Percentiles rank a stretch among this genome's conserved stretches.
These are phyloP conservation scores for Setaria italica DNA, from an alignment of 202 grass and related monocot species.

Conservation along the genomic window DNA sequence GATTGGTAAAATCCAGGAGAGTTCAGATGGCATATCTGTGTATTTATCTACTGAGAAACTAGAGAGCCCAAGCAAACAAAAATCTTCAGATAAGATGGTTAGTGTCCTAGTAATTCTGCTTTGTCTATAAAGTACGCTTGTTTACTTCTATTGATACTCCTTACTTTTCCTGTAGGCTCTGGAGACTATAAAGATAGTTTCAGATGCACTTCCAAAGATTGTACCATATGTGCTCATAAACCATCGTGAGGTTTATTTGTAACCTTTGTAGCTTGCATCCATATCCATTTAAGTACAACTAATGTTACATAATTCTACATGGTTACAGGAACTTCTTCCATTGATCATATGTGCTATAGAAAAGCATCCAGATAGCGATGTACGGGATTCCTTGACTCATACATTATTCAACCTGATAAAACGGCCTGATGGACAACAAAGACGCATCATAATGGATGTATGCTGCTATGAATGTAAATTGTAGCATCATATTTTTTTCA, in stretches of 20 bases:
- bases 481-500: slow-evolving; percentile 23
- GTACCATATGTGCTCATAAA: slow-evolving; percentile 98
- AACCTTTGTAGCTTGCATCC: slow-evolving; percentile 50
- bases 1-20: slow-evolving; percentile 52
- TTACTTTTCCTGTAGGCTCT: slow-evolving; percentile 65
- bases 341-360: slow-evolving; percentile 99
- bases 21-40: slow-evolving; percentile 50
- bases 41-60: slow-evolving; percentile 56
- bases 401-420: slow-evolving; percentile 98
- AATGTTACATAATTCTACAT: slow-evolving; percentile 46
- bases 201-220: slow-evolving; percentile 98
- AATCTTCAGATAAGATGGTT: slow-evolving; percentile 83
- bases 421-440: slow-evolving; percentile 87
- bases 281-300: slow-evolving; percentile 51
- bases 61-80: slow-evolving; percentile 74
- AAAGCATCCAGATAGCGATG: slow-evolving; percentile 76
- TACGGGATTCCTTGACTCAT: slow-evolving; percentile 95
- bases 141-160: slow-evolving; percentile 32
- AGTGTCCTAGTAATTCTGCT: slow-evolving; percentile 43
- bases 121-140: slow-evolving; percentile 21
- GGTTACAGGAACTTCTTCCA: slow-evolving; percentile 91
- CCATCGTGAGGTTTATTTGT: slow-evolving; percentile 94
- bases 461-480: slow-evolving; percentile 38
- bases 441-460: slow-evolving; percentile 96
- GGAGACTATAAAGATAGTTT: slow-evolving; percentile 95